phyloP scores from a whole-genome alignment of 2,329 filamentous ascomycete genomes.

The Diplodia seriata region DNA sequence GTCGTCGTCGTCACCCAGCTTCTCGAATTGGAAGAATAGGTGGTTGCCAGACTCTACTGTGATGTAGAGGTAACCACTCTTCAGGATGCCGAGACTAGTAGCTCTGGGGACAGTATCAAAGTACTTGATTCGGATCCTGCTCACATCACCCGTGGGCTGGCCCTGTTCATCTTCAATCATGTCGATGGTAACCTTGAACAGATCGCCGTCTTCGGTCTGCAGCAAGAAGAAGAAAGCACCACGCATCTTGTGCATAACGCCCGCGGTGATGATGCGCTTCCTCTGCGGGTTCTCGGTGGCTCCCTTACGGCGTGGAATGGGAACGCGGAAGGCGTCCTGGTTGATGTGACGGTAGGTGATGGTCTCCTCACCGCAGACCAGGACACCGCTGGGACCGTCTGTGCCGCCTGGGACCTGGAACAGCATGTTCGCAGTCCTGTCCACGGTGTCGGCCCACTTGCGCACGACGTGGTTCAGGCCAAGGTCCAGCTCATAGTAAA shows the following conservation, averaged over 20 bases:
- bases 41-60: constrained; percentile 93
- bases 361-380: constrained; percentile 93
- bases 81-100: constrained; percentile 86
- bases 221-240: constrained; percentile 90
- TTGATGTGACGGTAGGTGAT: constrained; percentile 98
- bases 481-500: constrained; percentile 97
- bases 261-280: constrained; percentile 84
- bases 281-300: constrained; percentile 90
- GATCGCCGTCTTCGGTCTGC: constrained; percentile 95
- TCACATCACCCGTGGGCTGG: constrained; percentile 80
- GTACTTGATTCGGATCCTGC: constrained; percentile 89
- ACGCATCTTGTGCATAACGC: constrained; percentile 97
- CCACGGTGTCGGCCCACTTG: constrained; percentile 94
- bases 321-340: constrained; percentile 84
- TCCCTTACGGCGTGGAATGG: constrained; percentile 85
- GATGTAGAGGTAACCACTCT: constrained; percentile 93
- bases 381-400: constrained; percentile 91
- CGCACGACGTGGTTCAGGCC: constrained; percentile 96
- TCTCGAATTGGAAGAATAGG: constrained; percentile 96
- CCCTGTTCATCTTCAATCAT: constrained; percentile 83
- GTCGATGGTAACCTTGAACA: constrained; percentile 95
- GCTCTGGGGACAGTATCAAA: constrained; percentile 95
- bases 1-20: constrained; percentile 92
- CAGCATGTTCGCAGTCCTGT: constrained; percentile 84
- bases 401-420: constrained; percentile 95